Percentiles rank a stretch among this genome's conserved stretches.
Conservation (phyloP, 1,284 basidiomycete genomes). For the Phylloboletellus chloephorus region DNA sequence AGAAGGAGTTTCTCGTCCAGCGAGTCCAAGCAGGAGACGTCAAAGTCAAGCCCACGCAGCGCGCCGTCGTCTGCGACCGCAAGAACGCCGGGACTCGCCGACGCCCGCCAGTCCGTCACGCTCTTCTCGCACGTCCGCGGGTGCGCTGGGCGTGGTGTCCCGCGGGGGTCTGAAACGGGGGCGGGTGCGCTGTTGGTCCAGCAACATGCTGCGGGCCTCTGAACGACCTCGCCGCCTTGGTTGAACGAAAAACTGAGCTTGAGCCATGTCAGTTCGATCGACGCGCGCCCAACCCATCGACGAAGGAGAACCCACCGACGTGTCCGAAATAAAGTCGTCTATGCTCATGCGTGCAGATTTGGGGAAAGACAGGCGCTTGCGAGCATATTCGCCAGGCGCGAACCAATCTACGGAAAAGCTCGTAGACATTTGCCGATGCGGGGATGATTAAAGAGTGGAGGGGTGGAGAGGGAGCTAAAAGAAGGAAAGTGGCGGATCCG, state of each 20-base stretch:
- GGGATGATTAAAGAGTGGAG: too few species aligned
- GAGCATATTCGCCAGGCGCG: conserved; percentile 22
- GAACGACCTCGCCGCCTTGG: conserved; percentile 13
- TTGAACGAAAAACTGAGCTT: conserved; percentile 26
- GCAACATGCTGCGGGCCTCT: conserved; percentile 14
- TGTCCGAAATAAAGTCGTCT: conserved; percentile 28
- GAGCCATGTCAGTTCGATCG: conserved; percentile 17
- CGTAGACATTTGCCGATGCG: too few species aligned
- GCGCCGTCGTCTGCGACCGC: conserved; percentile 24
- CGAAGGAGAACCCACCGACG: conserved; percentile 18
- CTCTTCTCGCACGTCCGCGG: conserved; percentile 5
- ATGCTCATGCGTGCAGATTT: conserved; percentile 31
- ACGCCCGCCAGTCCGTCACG: conserved; percentile 3
- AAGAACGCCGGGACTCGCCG: conserved; percentile 8
- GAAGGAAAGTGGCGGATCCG: too few species aligned
- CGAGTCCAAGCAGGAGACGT: conserved; percentile 23
- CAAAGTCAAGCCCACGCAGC: conserved; percentile 26
- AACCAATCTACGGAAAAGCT: conserved; percentile 32
- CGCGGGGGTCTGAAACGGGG: conserved; percentile 5
- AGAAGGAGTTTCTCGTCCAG: conserved; percentile 28
- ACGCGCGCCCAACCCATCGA: conserved; percentile 1
- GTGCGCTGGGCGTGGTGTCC: conserved; percentile 9
- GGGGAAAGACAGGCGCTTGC: conserved; percentile 31
- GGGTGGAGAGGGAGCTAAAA: too few species aligned
- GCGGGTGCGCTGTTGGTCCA: conserved; percentile 18